Evolutionary conservation across 2,329 filamentous ascomycete genomes (phyloP).

Genomic region (Claviceps monticola): DNA sequence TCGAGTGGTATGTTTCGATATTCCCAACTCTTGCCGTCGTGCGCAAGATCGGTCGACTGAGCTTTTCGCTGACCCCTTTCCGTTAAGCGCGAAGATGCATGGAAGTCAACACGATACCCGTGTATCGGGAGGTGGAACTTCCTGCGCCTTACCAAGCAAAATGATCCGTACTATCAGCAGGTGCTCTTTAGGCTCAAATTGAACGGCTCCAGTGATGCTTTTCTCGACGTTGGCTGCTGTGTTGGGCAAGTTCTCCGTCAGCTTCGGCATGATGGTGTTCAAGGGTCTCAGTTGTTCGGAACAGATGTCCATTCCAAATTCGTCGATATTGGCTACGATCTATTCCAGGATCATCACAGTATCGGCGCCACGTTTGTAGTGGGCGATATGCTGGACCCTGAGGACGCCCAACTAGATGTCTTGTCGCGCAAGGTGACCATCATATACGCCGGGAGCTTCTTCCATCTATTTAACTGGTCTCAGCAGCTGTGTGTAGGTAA

Average conservation of each 20-base stretch:
- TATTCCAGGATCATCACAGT: constrained; percentile 44
- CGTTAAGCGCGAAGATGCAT: constrained; percentile 30
- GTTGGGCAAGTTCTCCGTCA: constrained; percentile 37
- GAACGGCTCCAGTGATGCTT: constrained; percentile 22
- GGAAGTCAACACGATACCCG: constrained; percentile 29
- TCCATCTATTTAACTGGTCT: constrained; percentile 34
- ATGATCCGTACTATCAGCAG: constrained; percentile 28
- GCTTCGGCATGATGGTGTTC: constrained; percentile 34
- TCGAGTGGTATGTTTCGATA: constrained; percentile 13
- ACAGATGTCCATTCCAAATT: constrained; percentile 35
- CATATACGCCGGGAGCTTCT: constrained; percentile 35
- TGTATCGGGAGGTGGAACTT: constrained; percentile 38
- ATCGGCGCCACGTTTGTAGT: constrained; percentile 34
- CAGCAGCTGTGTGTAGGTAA: constrained; percentile 31
- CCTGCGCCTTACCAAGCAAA: constrained; percentile 26
- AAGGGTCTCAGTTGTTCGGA: constrained; percentile 33
- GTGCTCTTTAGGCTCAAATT: constrained; percentile 28
- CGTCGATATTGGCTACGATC: constrained; percentile 44
- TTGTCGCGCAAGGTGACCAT: constrained; percentile 30
- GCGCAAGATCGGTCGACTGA: neutral
- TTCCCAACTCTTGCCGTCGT: neutral
- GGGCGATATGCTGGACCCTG: constrained; percentile 34
- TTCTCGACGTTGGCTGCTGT: constrained; percentile 38
- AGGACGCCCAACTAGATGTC: constrained; percentile 19
- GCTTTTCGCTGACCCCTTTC: neutral